Evolutionary conservation across 164 flowering plant genomes (phyloP).

Genomic region (Aristolochia fimbriata): DNA sequence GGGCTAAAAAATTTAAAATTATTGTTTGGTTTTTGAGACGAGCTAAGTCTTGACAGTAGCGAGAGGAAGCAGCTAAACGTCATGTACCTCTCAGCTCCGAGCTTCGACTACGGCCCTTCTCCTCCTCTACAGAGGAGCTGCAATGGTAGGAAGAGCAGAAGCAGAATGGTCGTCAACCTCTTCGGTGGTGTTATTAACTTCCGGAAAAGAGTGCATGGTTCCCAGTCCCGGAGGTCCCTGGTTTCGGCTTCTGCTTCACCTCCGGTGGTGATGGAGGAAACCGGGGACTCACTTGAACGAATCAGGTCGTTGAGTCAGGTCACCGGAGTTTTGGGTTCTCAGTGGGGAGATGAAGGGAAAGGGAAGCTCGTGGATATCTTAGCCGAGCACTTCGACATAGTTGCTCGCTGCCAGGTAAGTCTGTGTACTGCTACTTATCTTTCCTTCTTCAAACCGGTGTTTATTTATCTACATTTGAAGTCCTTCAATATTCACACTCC

Average conservation of each 20-base stretch:
- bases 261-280: slow-evolving; percentile 16
- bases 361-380: slow-evolving; percentile 93
- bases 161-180: not conserved
- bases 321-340: slow-evolving; percentile 78
- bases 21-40: not conserved
- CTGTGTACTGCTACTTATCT: not conserved
- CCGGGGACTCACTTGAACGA: slow-evolving; percentile 22
- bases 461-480: not conserved
- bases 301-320: slow-evolving; percentile 72
- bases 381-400: slow-evolving; percentile 73
- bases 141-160: slow-evolving; percentile 6
- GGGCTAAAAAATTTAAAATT: too few species aligned
- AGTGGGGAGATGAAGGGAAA: slow-evolving; percentile 98
- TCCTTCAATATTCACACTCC: not conserved
- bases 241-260: slow-evolving; percentile 19
- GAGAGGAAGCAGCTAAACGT: slow-evolving; percentile 1
- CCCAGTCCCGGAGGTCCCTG: slow-evolving; percentile 22
- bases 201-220: slow-evolving; percentile 13
- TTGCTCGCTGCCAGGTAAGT: slow-evolving; percentile 91
- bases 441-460: not conserved
- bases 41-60: too few species aligned
- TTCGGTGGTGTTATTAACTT: not conserved
- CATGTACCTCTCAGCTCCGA: slow-evolving; percentile 19
- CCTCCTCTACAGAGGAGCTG: slow-evolving; percentile 1
- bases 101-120: slow-evolving; percentile 15